Evolutionary conservation across 176 grass and related monocot genomes (phyloP).

Genomic region (Olyra latifolia): DNA sequence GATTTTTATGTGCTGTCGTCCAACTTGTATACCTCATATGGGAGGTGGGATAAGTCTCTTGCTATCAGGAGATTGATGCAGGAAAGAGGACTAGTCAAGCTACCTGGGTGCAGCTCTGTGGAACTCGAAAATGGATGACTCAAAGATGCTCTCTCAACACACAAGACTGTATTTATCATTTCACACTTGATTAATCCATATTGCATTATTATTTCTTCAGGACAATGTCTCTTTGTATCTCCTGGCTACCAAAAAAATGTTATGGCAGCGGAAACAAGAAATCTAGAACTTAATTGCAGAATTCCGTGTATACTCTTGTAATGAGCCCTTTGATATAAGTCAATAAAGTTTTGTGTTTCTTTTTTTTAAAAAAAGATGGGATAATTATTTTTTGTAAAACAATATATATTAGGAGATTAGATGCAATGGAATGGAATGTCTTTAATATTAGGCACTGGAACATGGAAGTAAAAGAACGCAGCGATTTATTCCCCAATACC

Average conservation of each 20-base stretch:
- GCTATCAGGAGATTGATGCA: conserved; percentile 58
- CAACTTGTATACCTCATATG: conserved; percentile 63
- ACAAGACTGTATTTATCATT: background rate
- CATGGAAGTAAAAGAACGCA: too few relatives aligned
- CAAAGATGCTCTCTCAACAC: background rate
- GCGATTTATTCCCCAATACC: too few relatives aligned
- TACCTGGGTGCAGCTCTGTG: conserved; percentile 60
- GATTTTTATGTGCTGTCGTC: conserved; percentile 68
- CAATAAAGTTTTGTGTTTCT: too few relatives aligned
- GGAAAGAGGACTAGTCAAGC: conserved; percentile 55
- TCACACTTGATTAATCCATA: background rate
- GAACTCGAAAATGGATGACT: conserved; percentile 46
- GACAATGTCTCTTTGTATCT: background rate
- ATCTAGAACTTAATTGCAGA: too few relatives aligned
- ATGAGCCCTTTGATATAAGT: too few relatives aligned
- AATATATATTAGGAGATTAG: too few relatives aligned
- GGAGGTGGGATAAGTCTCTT: conserved; percentile 59
- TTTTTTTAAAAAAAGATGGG: too few relatives aligned
- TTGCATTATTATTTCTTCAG: background rate
- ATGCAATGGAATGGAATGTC: too few relatives aligned
- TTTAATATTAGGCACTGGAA: too few relatives aligned
- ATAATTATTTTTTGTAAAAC: too few relatives aligned
- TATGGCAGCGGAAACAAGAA: background rate
- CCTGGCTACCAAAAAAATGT: background rate
- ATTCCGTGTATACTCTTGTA: too few relatives aligned